phyloP scores from a whole-genome alignment of 495 filamentous ascomycete species.

The Sordaria brevicollis region DNA sequence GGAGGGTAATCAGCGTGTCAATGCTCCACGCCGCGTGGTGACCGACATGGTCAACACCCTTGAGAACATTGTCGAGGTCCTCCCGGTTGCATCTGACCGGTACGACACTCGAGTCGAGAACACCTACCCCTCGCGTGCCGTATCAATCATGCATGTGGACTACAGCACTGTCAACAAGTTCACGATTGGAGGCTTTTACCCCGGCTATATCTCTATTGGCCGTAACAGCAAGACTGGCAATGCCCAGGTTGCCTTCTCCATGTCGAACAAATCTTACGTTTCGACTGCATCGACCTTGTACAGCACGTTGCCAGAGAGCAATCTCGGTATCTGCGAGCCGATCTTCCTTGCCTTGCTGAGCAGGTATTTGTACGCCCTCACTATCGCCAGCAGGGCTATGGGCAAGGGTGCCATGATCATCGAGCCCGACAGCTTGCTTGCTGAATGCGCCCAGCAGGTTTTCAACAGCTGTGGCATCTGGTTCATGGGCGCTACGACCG shows the following conservation, averaged over 20 bases:
- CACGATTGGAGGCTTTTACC: neutral
- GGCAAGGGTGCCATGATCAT: slow-evolving; percentile 17
- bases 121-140: neutral
- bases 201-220: slow-evolving; percentile 23
- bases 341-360: slow-evolving; percentile 8
- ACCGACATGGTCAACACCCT: slow-evolving; percentile 20
- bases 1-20: slow-evolving; percentile 24
- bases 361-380: slow-evolving; percentile 17
- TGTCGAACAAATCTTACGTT: slow-evolving; percentile 22
- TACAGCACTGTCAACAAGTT: slow-evolving; percentile 26
- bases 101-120: slow-evolving; percentile 8
- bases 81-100: slow-evolving; percentile 1
- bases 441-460: slow-evolving; percentile 17
- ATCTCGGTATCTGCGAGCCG: neutral
- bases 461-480: neutral
- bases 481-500: slow-evolving; percentile 8
- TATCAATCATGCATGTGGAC: slow-evolving; percentile 19
- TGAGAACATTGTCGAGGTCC: slow-evolving; percentile 16
- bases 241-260: slow-evolving; percentile 19
- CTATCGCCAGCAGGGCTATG: slow-evolving; percentile 2
- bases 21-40: slow-evolving; percentile 28
- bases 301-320: neutral
- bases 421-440: slow-evolving; percentile 24
- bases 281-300: neutral
- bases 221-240: slow-evolving; percentile 11